A percentile compares a stretch with the other conserved stretches of the same genome.
phyloP scores from a whole-genome alignment of 192 early-diverging fungal genomes.

The Phycomyces nitens region DNA sequence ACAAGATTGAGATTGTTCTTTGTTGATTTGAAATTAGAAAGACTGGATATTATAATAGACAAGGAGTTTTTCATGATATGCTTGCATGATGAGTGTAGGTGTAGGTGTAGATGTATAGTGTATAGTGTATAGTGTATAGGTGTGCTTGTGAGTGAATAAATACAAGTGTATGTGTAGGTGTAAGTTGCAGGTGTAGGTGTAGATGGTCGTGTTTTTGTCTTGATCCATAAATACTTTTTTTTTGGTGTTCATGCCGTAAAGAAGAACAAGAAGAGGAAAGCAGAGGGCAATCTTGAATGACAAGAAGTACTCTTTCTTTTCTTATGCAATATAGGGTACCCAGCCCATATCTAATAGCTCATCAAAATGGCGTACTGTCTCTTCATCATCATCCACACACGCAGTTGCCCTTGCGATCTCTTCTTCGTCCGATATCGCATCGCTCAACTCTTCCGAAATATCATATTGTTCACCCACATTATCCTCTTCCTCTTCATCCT shows the following conservation, averaged over 20 bases:
- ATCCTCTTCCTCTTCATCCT: not conserved
- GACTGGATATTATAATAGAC: no score
- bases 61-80: no score
- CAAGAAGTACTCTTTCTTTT: not conserved
- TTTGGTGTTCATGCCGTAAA: not conserved
- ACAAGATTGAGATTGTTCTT: no score
- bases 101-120: not conserved
- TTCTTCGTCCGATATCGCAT: not conserved
- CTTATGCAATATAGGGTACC: constrained; percentile 30
- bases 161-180: no score
- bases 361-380: constrained; percentile 20
- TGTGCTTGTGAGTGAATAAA: no score
- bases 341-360: constrained; percentile 14
- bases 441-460: not conserved
- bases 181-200: no score
- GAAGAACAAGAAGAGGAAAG: not conserved
- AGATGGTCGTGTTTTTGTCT: no score
- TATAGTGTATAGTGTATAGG: no score
- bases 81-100: no score
- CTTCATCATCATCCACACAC: constrained; percentile 5
- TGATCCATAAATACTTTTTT: no score
- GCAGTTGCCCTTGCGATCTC: not conserved
- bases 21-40: no score
- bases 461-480: not conserved
- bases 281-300: not conserved